phyloP scores from a whole-genome alignment of 768 basidiomycete species.

The Dentipellis sp. region DNA sequence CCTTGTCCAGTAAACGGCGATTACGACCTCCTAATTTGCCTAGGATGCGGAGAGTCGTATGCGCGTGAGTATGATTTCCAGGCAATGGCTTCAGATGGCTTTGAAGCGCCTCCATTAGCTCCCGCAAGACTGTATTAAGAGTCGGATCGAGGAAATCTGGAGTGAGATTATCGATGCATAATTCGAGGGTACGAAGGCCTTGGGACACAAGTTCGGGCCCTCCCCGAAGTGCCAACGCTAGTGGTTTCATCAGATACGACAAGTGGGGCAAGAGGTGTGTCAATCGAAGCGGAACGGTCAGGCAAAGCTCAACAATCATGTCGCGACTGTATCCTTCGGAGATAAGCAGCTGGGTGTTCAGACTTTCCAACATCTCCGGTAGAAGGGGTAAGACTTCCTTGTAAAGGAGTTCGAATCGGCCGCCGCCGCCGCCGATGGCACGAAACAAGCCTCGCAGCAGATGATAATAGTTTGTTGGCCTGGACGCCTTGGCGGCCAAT shows the following conservation, averaged over 20 bases:
- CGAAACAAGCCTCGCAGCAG: constrained; percentile 89
- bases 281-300: constrained; percentile 91
- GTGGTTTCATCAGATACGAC: constrained; percentile 91
- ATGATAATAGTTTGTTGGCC: constrained; percentile 89
- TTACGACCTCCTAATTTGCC: constrained; percentile 96
- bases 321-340: constrained; percentile 80
- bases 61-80: constrained; percentile 79
- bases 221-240: constrained; percentile 84
- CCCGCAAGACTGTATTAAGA: constrained; percentile 82
- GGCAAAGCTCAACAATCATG: constrained; percentile 92
- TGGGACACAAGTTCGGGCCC: constrained; percentile 87
- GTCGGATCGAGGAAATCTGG: constrained; percentile 98
- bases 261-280: constrained; percentile 95
- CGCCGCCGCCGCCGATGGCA: constrained; percentile 85
- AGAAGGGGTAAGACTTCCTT: constrained; percentile 93
- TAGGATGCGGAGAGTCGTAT: constrained; percentile 91
- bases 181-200: constrained; percentile 89
- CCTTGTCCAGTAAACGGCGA: constrained; percentile 73
- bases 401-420: constrained; percentile 89
- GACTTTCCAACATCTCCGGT: constrained; percentile 92
- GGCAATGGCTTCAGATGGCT: constrained; percentile 86
- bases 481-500: constrained; percentile 82
- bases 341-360: constrained; percentile 82
- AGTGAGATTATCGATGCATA: constrained; percentile 98
- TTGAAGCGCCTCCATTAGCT: constrained; percentile 92